phyloP scores from a whole-genome alignment of 148 eudicot genomes.

The Gaultheria prostrata region DNA sequence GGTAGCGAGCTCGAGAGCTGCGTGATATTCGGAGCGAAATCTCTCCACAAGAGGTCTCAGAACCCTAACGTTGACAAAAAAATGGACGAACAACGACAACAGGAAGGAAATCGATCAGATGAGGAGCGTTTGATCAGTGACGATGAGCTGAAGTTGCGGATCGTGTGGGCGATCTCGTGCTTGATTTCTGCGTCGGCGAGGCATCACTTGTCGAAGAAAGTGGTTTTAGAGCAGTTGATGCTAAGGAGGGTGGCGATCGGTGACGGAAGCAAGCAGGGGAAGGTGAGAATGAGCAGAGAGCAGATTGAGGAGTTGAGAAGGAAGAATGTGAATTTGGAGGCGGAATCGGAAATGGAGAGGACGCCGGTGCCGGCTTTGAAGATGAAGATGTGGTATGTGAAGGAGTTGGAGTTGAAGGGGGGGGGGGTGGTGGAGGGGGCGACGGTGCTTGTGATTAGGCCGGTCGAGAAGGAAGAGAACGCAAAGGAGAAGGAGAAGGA shows the following conservation, averaged over 20 bases:
- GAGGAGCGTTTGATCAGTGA: slow-evolving; percentile 18
- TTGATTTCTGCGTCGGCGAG: slow-evolving; percentile 61
- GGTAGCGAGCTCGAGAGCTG: slow-evolving; percentile 60
- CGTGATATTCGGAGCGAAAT: slow-evolving; percentile 48
- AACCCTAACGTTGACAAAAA: not conserved
- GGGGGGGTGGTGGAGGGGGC: slow-evolving; percentile 66
- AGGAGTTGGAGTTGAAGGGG: slow-evolving; percentile 40
- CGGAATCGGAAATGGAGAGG: slow-evolving; percentile 11
- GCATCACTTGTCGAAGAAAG: slow-evolving; percentile 49
- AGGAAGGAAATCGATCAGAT: not conserved
- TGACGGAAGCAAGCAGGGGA: slow-evolving; percentile 59
- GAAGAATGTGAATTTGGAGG: not conserved
- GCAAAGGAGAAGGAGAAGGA: slow-evolving; percentile 6
- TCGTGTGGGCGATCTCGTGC: slow-evolving; percentile 67
- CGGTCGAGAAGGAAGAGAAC: slow-evolving; percentile 21
- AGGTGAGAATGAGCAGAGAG: slow-evolving; percentile 39
- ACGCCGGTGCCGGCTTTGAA: slow-evolving; percentile 30
- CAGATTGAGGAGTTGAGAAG: slow-evolving; percentile 43
- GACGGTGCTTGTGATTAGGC: slow-evolving; percentile 55
- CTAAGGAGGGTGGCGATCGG: slow-evolving; percentile 34
- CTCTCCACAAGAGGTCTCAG: slow-evolving; percentile 8
- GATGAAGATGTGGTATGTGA: slow-evolving; percentile 61
- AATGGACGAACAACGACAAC: not conserved
- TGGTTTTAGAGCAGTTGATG: slow-evolving; percentile 29
- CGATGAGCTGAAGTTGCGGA: slow-evolving; percentile 51